phyloP scores from a whole-genome alignment of 768 basidiomycete species.

The Xerocomellus dryophilus region DNA sequence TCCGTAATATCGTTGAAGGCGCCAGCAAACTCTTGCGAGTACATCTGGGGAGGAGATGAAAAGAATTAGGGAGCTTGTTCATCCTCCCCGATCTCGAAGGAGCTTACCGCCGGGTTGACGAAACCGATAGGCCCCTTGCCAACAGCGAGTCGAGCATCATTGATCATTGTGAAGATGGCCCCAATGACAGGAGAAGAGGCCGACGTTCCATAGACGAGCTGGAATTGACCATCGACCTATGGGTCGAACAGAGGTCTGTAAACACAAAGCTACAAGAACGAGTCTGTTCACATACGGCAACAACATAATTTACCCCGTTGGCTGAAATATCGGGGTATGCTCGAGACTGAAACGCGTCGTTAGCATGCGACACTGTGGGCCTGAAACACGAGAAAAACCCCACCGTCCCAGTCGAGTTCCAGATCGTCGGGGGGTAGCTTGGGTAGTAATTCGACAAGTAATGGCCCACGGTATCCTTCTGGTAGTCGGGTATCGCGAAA shows the following conservation, averaged over 20 bases:
- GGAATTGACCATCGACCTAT: constrained; percentile 28
- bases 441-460: constrained; percentile 34
- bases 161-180: constrained; percentile 38
- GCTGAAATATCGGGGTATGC: constrained; percentile 37
- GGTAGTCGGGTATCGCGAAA: constrained; percentile 42
- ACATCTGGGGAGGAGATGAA: neutral
- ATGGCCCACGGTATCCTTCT: constrained; percentile 31
- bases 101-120: constrained; percentile 5
- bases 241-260: neutral
- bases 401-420: constrained; percentile 31
- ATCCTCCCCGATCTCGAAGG: neutral
- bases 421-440: constrained; percentile 22
- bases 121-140: constrained; percentile 32
- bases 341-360: constrained; percentile 32
- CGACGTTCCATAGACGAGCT: constrained; percentile 33
- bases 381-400: neutral
- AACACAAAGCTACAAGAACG: neutral
- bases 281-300: constrained; percentile 16
- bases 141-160: constrained; percentile 35
- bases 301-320: constrained; percentile 34
- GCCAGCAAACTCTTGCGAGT: neutral
- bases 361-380: neutral
- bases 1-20: constrained; percentile 42
- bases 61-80: too few relatives aligned
- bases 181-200: constrained; percentile 31